These are phyloP conservation scores for Paraglomus brasilianum DNA, from an alignment of 192 early-diverging fungal genomes.

Conservation along the genomic window DNA sequence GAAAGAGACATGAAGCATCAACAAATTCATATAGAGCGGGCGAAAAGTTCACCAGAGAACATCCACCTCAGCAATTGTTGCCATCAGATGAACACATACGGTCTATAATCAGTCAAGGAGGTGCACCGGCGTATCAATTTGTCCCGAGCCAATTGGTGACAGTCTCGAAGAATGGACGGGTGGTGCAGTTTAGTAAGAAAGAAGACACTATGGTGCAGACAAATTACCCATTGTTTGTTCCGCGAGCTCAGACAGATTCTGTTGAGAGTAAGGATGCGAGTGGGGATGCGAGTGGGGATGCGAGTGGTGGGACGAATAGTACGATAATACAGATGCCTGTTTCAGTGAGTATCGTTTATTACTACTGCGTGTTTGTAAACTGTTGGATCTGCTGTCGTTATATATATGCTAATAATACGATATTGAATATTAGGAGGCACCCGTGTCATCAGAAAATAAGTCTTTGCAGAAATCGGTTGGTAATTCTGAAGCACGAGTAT, in stretches of 20 bases:
- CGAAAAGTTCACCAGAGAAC: not conserved
- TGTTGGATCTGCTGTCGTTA: too few species aligned
- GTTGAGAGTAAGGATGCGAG: too few species aligned
- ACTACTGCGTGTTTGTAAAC: too few species aligned
- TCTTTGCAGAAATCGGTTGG: too few species aligned
- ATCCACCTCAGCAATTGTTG: constrained; percentile 9
- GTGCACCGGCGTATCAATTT: constrained; percentile 5
- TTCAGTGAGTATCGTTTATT: too few species aligned
- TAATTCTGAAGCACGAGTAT: not conserved
- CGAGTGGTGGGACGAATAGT: not conserved
- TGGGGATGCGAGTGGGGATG: not conserved
- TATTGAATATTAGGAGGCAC: too few species aligned
- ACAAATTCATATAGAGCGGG: not conserved
- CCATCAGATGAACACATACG: not conserved
- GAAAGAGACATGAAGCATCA: not conserved
- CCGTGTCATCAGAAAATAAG: too few species aligned
- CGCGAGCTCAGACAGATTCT: not conserved
- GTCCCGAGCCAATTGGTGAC: not conserved
- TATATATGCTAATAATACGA: too few species aligned
- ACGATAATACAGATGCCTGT: not conserved
- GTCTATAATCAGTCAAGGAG: not conserved
- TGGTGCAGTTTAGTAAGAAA: not conserved
- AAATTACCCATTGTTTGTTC: constrained; percentile 24
- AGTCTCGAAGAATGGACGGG: not conserved
- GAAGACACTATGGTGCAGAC: constrained; percentile 3